Conservation (phyloP, 768 basidiomycete genomes). For the Tricholoma furcatifolium region DNA sequence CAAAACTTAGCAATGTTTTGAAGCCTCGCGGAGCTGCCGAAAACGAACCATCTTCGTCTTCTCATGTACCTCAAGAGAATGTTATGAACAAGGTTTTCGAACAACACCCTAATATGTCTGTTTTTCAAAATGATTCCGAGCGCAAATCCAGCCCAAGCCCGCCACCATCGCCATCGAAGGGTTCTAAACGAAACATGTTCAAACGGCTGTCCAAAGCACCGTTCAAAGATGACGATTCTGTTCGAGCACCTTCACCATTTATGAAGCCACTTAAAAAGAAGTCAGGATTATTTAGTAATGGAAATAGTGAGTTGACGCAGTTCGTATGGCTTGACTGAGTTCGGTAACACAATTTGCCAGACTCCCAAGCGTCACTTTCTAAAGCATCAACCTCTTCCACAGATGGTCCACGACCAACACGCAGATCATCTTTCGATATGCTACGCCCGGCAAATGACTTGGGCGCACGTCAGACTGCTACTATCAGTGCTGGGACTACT, state of each 20-base stretch:
- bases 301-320: slow-evolving; percentile 31
- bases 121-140: slow-evolving; percentile 44
- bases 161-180: slow-evolving; percentile 51
- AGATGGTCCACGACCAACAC: slow-evolving; percentile 14
- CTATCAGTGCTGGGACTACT: slow-evolving; percentile 15
- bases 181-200: slow-evolving; percentile 47
- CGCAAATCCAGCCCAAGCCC: slow-evolving; percentile 32
- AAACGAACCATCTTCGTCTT: slow-evolving; percentile 25
- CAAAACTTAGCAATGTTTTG: slow-evolving; percentile 57
- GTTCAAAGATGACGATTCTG: slow-evolving; percentile 36
- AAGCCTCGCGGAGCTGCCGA: slow-evolving; percentile 37
- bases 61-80: slow-evolving; percentile 27
- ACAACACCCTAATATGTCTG: slow-evolving; percentile 61
- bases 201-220: slow-evolving; percentile 48
- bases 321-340: not conserved
- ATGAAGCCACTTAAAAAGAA: slow-evolving; percentile 52
- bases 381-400: slow-evolving; percentile 16
- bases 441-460: slow-evolving; percentile 21
- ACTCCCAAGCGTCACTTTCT: slow-evolving; percentile 31
- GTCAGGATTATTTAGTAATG: slow-evolving; percentile 30
- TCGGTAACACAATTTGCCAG: slow-evolving; percentile 15
- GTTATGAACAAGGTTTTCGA: slow-evolving; percentile 54
- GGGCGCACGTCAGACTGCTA: slow-evolving; percentile 2
- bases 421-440: slow-evolving; percentile 34
- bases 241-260: slow-evolving; percentile 35